Evolutionary conservation across 176 grass and related monocot species (phyloP), one percentile per base, ranked within the genome.

Genomic region (Oryza punctata): DNA sequence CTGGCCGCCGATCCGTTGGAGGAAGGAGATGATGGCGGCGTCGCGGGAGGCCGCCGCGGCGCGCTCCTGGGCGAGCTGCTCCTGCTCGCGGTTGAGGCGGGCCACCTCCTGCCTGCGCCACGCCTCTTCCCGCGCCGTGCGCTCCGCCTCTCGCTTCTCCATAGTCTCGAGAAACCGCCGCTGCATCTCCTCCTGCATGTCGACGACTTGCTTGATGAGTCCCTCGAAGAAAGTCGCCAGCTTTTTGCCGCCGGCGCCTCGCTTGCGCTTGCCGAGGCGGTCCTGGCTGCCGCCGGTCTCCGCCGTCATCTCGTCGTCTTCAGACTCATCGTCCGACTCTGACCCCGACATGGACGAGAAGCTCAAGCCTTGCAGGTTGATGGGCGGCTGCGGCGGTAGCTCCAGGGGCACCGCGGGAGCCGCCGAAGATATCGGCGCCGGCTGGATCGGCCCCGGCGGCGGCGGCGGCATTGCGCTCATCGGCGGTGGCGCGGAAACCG

Each of bases 91-190:
- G 84, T 88, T 93, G 63, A 97, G 82, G 35, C 95, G 85, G 10
- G 92, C 92, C n/a, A 91, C 91, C 79, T 97, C 95, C 86, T 97
- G 95, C 45, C 90, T 24, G 25, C 95, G 90, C 95, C 95, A 97
- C 28, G 92, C 90, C 77, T 97, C 95, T 78, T 97, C 95, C 30
- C 92, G 74, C 28, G 90, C 84, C 79, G 92, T 89, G 79, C 96
- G 87, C 41, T 98, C 96, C 73, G 91, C 87, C 65, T 98, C 96
- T 67, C 84, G 65, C 73, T 88, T 95, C 87, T 95, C 96, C 60
- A 98, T 85, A 15, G 80, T 95, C 82, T 98, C 96, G 47, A 98
- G 68, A 86, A 98, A 95, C 43, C 89, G 82, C 50, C 85, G 87
- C 80, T 98, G 96, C 93, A 94, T 90, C 30, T 87, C 85, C 89